phyloP scores from a whole-genome alignment of 1,284 basidiomycete genomes.

The Cutaneotrichosporon sp. region DNA sequence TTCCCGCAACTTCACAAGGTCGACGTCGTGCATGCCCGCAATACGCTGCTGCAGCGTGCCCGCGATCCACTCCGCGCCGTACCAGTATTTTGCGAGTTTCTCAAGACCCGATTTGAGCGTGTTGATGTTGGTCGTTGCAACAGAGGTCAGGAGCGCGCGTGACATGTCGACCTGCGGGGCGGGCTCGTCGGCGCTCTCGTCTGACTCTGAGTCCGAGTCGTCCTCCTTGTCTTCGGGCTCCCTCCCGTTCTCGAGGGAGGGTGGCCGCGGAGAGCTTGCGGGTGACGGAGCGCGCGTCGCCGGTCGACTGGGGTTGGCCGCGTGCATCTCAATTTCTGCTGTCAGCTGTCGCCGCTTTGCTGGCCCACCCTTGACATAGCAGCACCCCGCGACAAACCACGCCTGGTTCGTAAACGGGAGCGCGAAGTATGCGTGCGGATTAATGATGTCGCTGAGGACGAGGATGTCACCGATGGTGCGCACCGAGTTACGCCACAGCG shows the following conservation, averaged over 20 bases:
- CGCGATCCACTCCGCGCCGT: constrained; percentile 24
- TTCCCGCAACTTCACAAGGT: constrained; percentile 20
- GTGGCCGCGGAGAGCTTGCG: too few relatives aligned
- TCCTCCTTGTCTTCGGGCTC: background rate
- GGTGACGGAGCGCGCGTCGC: too few relatives aligned
- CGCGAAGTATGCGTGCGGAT: constrained; percentile 19
- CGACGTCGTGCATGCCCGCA: constrained; percentile 20
- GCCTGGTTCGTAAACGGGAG: constrained; percentile 27
- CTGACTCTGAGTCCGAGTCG: background rate
- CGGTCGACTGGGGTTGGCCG: background rate
- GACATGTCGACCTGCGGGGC: constrained; percentile 9
- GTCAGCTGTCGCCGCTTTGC: background rate
- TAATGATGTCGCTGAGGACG: constrained; percentile 24
- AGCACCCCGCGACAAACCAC: constrained; percentile 27
- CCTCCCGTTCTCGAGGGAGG: background rate
- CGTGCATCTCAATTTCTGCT: constrained; percentile 10
- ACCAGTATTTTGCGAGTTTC: constrained; percentile 23
- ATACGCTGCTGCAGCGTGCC: constrained; percentile 22
- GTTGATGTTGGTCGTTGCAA: constrained; percentile 20
- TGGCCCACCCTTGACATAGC: constrained; percentile 19
- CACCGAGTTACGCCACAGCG: constrained; percentile 22
- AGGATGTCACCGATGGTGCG: constrained; percentile 28
- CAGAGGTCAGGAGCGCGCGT: constrained; percentile 16
- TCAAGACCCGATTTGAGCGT: constrained; percentile 24
- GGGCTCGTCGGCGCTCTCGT: background rate